Evolutionary conservation across 495 filamentous ascomycete species (phyloP), one percentile per base, ranked within the genome.

Genomic region (Friedmanniomyces simplex): DNA sequence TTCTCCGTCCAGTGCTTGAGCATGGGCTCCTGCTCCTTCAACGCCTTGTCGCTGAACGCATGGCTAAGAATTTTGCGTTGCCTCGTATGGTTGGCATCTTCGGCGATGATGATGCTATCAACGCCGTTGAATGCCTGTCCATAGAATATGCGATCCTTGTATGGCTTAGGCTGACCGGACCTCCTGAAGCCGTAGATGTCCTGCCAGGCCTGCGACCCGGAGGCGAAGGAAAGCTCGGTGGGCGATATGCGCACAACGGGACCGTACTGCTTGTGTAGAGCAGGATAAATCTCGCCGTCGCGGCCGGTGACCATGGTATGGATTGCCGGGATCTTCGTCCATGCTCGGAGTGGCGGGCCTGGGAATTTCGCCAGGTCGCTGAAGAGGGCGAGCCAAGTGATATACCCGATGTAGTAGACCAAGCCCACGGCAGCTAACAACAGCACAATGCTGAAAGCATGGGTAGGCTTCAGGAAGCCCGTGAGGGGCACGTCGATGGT

Each of bases 1-100:
- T 58, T 46, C 37, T 69, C 50, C n/a, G 66, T 60, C 58, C 69
- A 70, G 6, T 50, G 60, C 54, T 63, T 57, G 42, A 71, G n/a
- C 42, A 71, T 58, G 10, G 57, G 58, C 47, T 71, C 66, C 47
- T 71, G 68, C 39, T 63, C 64, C 57, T 55, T 30, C 28, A 71
- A 57, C 30, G 69, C 68, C 55, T 66, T 62, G 41, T 68, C 59
- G 6, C 54, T 59, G 51, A 71, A 71, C 1, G 62, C 57, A 43
- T 68, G 57, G 16, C 59, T 59, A 26, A 71, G 41, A 14, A 61
- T 61, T 1, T 66, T 53, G 22, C 69, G 58, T 50, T 67, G 62
- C 4, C 67, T 37, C 1, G 59, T 48, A 54, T 71, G 69, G 43
- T 64, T 59, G 1, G 49, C 52, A 25, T 64, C 57, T 52, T 62